phyloP scores from a whole-genome alignment of 2,329 filamentous ascomycete species.

The Gliomastix tumulicola region DNA sequence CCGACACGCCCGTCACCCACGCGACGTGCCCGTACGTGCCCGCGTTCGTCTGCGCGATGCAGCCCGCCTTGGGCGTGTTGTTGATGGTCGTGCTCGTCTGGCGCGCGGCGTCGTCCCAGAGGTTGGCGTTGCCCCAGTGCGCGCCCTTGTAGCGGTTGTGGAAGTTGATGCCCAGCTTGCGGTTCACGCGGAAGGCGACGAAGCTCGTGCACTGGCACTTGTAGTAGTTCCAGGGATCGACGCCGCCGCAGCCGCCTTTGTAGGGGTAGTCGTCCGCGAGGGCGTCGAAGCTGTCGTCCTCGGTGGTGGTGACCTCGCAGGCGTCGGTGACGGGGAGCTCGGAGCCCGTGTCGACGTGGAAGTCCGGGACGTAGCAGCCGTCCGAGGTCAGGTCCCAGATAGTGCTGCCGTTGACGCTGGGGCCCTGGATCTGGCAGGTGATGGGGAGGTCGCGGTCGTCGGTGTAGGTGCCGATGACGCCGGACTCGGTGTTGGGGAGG shows the following conservation, averaged over 20 bases:
- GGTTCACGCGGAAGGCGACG: constrained; percentile 12
- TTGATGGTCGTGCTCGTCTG: constrained; percentile 5
- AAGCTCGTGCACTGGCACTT: constrained; percentile 13
- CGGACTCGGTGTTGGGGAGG: too few relatives aligned
- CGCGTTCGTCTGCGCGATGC: constrained; percentile 9
- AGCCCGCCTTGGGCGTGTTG: constrained; percentile 7
- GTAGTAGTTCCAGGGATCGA: constrained; percentile 9
- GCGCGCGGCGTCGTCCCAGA: constrained; percentile 10
- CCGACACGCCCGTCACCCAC: constrained; percentile 8
- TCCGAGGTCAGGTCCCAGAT: too few relatives aligned
- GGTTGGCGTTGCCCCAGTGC: constrained; percentile 11
- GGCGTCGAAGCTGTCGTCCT: too few relatives aligned
- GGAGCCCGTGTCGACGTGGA: too few relatives aligned
- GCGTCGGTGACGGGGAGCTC: too few relatives aligned
- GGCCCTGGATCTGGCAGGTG: too few relatives aligned
- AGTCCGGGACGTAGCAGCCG: too few relatives aligned
- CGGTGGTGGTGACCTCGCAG: too few relatives aligned
- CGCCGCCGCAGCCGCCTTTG: constrained; percentile 8
- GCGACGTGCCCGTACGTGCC: constrained; percentile 8
- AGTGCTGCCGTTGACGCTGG: too few relatives aligned
- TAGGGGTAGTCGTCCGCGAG: constrained; percentile 13
- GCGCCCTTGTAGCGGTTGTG: constrained; percentile 11
- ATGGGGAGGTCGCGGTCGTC: too few relatives aligned
- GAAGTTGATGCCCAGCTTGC: constrained; percentile 11
- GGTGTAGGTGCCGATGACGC: too few relatives aligned